A percentile compares a stretch with the other conserved stretches of the same genome.
Evolutionary conservation across 2,329 filamentous ascomycete genomes (phyloP).

Genomic region (Sporothrix humicola): DNA sequence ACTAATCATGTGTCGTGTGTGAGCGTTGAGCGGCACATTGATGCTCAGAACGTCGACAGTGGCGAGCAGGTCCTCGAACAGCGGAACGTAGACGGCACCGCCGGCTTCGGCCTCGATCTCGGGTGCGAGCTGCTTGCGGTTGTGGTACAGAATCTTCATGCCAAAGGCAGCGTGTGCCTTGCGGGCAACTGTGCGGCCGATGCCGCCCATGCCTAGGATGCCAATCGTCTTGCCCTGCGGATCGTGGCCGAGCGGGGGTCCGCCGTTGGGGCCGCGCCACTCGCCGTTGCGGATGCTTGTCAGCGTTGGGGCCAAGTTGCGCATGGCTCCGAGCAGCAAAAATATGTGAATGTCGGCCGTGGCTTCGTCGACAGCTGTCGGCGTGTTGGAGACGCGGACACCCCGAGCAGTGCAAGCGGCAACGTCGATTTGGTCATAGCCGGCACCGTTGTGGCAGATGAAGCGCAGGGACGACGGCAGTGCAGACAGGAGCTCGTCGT

Average conservation of each 20-base stretch:
- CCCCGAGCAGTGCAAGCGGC: constrained; percentile 69
- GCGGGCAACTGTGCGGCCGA: constrained; percentile 58
- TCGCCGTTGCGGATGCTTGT: constrained; percentile 66
- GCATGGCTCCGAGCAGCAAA: constrained; percentile 77
- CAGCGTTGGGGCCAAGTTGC: constrained; percentile 74
- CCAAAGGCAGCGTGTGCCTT: constrained; percentile 67
- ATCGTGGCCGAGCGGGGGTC: constrained; percentile 69
- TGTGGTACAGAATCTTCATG: constrained; percentile 63
- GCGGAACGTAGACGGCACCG: constrained; percentile 57
- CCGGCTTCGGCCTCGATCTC: constrained; percentile 52
- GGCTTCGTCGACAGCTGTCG: constrained; percentile 79
- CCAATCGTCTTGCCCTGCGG: constrained; percentile 60
- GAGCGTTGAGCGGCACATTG: constrained; percentile 52
- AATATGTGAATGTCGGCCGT: constrained; percentile 84
- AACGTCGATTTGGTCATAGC: constrained; percentile 83
- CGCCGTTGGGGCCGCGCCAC: constrained; percentile 63
- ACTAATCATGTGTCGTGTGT: constrained; percentile 51
- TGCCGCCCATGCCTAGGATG: constrained; percentile 65
- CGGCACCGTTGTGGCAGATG: constrained; percentile 72
- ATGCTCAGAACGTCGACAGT: constrained; percentile 57
- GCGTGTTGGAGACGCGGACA: constrained; percentile 78
- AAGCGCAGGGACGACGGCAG: constrained; percentile 62
- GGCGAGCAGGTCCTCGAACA: constrained; percentile 51
- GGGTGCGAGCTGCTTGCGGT: constrained; percentile 51
- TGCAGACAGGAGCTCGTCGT: constrained; percentile 69